These are phyloP conservation scores for Aureobasidium sp. DNA, from an alignment of 2,329 filamentous ascomycete genomes.

Conservation along the genomic window DNA sequence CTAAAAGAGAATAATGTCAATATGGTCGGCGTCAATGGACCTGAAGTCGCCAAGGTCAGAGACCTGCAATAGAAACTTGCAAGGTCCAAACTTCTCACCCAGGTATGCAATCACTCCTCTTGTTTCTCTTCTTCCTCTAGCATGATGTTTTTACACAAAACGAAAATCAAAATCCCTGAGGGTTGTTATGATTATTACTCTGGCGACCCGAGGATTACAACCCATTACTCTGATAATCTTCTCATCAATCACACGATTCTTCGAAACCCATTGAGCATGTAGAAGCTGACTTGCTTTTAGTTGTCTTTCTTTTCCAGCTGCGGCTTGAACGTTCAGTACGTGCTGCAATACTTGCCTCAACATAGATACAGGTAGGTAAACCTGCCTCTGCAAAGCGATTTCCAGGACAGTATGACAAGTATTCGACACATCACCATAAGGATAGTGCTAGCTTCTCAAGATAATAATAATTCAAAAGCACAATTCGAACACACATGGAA, in stretches of 20 bases:
- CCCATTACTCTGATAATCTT: conserved; percentile 1
- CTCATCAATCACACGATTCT: not conserved
- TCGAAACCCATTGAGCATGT: not conserved
- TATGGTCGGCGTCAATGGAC: conserved; percentile 52
- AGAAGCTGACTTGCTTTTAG: not conserved
- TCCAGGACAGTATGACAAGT: no score
- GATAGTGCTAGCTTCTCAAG: no score
- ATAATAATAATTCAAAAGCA: no score
- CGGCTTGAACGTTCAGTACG: not conserved
- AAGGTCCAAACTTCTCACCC: not conserved
- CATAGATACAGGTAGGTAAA: no score
- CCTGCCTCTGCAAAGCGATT: no score
- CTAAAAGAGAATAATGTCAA: conserved; percentile 54
- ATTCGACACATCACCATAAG: no score
- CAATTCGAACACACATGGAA: no score
- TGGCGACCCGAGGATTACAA: conserved; percentile 4
- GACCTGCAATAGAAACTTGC: not conserved
- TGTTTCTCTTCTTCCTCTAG: not conserved
- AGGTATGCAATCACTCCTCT: not conserved
- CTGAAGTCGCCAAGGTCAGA: conserved; percentile 40
- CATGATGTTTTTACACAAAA: conserved; percentile 13
- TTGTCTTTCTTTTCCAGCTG: not conserved
- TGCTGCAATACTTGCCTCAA: not conserved
- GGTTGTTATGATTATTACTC: conserved; percentile 1
- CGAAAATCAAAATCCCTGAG: conserved; percentile 15